Evolutionary conservation across 2,329 filamentous ascomycete genomes (phyloP).

Genomic region (Penicillium freii): DNA sequence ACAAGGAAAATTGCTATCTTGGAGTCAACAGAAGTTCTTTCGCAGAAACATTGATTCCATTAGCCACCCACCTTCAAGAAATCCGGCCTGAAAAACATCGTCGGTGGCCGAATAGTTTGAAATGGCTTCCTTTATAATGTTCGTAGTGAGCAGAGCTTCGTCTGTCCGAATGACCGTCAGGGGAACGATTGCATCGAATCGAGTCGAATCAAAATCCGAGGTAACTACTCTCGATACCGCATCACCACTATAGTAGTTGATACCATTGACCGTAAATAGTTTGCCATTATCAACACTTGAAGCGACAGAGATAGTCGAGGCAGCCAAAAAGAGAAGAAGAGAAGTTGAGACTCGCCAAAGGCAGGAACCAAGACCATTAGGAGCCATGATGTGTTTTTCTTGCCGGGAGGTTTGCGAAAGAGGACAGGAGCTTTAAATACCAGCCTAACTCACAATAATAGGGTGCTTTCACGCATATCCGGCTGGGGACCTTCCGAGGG

Average conservation of each 20-base stretch:
- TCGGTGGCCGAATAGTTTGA: constrained; percentile 13
- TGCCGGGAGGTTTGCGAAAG: neutral
- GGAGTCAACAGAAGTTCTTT: neutral
- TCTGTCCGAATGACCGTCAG: constrained; percentile 16
- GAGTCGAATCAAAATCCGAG: neutral
- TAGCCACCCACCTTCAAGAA: constrained; percentile 10
- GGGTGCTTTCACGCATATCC: neutral
- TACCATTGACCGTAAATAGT: constrained; percentile 27
- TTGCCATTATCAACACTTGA: constrained; percentile 12
- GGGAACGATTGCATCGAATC: constrained; percentile 14
- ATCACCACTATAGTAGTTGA: constrained; percentile 31
- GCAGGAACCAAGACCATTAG: neutral
- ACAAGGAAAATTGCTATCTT: constrained; percentile 1
- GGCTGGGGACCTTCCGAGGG: neutral
- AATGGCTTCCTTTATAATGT: constrained; percentile 7
- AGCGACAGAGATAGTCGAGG: neutral
- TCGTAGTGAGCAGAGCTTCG: neutral
- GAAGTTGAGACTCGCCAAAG: neutral
- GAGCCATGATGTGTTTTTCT: neutral
- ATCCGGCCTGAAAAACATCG: constrained; percentile 20
- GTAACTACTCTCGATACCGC: constrained; percentile 14
- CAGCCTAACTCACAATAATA: neutral
- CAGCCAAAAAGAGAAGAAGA: neutral
- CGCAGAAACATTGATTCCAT: neutral
- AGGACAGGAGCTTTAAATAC: neutral